Evolutionary conservation across 2,329 filamentous ascomycete genomes (phyloP).

Genomic region (Botryotinia convoluta): DNA sequence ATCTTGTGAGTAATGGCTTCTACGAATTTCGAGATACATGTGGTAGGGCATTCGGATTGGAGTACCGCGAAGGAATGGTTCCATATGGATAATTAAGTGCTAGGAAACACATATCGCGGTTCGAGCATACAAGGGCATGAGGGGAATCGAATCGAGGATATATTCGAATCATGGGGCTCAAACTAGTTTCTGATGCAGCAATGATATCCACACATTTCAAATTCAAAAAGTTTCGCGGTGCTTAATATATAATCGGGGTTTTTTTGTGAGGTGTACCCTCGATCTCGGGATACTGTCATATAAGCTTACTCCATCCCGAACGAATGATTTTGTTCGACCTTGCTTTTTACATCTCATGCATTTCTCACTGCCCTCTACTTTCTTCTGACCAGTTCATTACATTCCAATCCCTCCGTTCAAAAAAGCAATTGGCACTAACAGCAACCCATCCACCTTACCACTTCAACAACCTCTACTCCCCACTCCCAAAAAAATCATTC

Average conservation of each 20-base stretch:
- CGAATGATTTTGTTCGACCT: too few species aligned
- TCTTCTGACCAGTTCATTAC: too few species aligned
- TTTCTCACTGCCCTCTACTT: too few species aligned
- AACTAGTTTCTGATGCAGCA: neutral
- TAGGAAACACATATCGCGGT: neutral
- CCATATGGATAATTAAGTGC: accelerated
- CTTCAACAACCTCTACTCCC: too few species aligned
- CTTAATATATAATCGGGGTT: neutral
- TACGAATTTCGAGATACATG: neutral
- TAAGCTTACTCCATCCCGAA: neutral
- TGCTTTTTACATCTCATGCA: too few species aligned
- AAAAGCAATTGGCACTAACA: accelerated
- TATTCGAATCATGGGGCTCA: neutral
- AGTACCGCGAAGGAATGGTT: neutral
- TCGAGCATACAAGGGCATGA: neutral
- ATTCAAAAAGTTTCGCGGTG: neutral
- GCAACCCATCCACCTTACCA: too few species aligned
- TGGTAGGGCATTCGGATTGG: neutral
- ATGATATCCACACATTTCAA: neutral
- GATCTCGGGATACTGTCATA: neutral
- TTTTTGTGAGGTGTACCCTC: neutral
- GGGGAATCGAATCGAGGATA: accelerated
- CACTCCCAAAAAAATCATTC: too few species aligned
- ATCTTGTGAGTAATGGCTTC: accelerated
- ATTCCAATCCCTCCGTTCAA: too few species aligned